phyloP scores from a whole-genome alignment of 495 filamentous ascomycete genomes.

The Neurospora hispaniola region DNA sequence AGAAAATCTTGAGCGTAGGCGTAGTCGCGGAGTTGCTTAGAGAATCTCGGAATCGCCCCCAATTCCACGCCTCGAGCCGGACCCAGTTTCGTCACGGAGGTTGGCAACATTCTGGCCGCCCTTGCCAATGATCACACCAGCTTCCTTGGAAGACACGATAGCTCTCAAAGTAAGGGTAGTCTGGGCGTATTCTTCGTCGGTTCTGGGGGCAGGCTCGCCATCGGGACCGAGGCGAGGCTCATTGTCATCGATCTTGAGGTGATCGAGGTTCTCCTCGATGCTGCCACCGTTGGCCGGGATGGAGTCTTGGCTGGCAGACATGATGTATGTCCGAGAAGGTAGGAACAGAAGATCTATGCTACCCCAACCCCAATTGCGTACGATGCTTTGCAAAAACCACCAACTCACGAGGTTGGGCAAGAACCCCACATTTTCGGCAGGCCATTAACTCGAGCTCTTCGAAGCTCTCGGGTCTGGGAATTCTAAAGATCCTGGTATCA shows the following conservation, averaged over 20 bases:
- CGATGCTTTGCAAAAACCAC: not conserved
- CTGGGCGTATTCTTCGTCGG: slow-evolving; percentile 92
- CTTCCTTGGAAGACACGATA: slow-evolving; percentile 97
- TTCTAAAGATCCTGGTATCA: not conserved
- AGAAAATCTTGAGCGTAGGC: not conserved
- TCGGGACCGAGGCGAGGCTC: slow-evolving; percentile 54
- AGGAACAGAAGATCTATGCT: not conserved
- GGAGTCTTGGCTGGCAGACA: slow-evolving; percentile 40
- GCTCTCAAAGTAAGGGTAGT: slow-evolving; percentile 86
- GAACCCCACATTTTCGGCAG: not conserved
- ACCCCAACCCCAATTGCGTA: not conserved
- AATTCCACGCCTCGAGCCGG: not conserved
- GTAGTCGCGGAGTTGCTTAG: not conserved
- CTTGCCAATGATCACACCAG: slow-evolving; percentile 97
- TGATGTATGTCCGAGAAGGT: slow-evolving; percentile 16
- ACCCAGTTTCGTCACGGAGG: slow-evolving; percentile 61
- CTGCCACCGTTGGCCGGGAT: slow-evolving; percentile 29
- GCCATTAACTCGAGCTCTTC: not conserved
- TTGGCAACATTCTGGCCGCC: slow-evolving; percentile 97
- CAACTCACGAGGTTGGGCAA: not conserved
- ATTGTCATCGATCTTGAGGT: slow-evolving; percentile 37
- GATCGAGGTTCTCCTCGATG: slow-evolving; percentile 40
- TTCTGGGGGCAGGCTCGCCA: slow-evolving; percentile 63
- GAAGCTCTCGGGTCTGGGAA: not conserved
- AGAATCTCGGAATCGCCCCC: not conserved